These are phyloP conservation scores for Papiliotrema laurentii DNA, from an alignment of 1,284 basidiomycete genomes.

Conservation along the genomic window DNA sequence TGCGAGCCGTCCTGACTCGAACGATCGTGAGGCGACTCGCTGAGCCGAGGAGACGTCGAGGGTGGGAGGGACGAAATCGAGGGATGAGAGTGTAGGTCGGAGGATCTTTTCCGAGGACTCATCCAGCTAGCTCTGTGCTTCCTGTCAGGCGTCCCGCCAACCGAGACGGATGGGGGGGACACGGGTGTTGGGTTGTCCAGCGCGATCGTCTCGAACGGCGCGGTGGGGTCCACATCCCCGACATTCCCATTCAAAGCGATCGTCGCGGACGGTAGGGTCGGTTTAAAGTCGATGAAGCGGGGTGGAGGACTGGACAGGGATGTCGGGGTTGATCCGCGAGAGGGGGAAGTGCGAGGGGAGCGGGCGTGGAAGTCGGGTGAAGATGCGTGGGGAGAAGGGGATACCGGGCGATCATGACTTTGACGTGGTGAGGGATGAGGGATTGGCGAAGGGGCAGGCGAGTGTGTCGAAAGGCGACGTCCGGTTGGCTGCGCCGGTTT, in stretches of 20 bases:
- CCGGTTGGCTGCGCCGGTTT: background rate
- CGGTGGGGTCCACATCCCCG: slow-evolving; percentile 13
- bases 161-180: slow-evolving; percentile 18
- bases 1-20: background rate
- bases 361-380: background rate
- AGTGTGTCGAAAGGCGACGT: slow-evolving; percentile 1
- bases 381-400: background rate
- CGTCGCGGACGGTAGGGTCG: slow-evolving; percentile 9
- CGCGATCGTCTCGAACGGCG: slow-evolving; percentile 39
- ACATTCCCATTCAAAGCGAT: slow-evolving; percentile 9
- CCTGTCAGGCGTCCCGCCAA: slow-evolving; percentile 3
- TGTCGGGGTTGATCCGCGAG: background rate
- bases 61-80: background rate
- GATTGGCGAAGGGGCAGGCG: background rate
- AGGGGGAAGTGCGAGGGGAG: background rate
- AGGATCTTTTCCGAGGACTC: slow-evolving; percentile 1
- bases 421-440: background rate
- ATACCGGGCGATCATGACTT: background rate
- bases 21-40: background rate
- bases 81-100: background rate
- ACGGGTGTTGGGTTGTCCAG: slow-evolving; percentile 20
- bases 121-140: slow-evolving; percentile 15
- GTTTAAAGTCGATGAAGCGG: slow-evolving; percentile 9
- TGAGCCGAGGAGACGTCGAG: background rate
- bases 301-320: slow-evolving; percentile 2